Base-by-base conservation (phyloP, 2,329 filamentous ascomycete species). In the Diaporthe eres region DNA sequence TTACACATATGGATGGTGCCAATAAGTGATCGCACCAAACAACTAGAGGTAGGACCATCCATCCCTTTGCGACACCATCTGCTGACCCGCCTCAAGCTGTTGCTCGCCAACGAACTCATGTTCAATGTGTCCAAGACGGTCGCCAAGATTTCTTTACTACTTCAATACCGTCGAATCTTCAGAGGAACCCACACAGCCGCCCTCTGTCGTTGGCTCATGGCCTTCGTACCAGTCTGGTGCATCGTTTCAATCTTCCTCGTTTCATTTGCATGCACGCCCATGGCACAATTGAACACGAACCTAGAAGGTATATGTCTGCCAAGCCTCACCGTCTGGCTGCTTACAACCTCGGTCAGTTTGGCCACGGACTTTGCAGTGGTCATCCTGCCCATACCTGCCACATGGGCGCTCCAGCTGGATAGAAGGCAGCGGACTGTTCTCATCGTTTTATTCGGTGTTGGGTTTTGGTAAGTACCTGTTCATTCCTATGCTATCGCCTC, bases 151-250 rank as follows among this genome's bases (percentile, higher is more conserved):
- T 84, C 84, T 6, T 84, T 85, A 63, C 76, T 85, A 9, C 78
- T 85, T n/a, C 84, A 84, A 60, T 85, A 85, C 80, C 81, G 83
- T 2, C 83, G 84, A 31, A 83, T 86, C 31, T 85, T 86, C 72
- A 72, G 80, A 22, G 78, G 79, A n/a, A 71, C 73, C 1, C 74
- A 67, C 22, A 82, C 82, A 34, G 78, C 80, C 51, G 67, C 53
- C 12, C 55, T 80, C 9, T 81, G 80, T 31, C 71, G 79, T 4
- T 79, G 74, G 47, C 78, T 81, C 3, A 77, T 84, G 34, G 12
- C 73, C 42, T 81, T 83, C 60, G 74, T 84, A 19, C 34, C 67
- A n/a, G 61, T 75, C 25, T 84, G 82, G 82, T 80, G 80, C 22
- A 44, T 81, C 31, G 74, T 79, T 12, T 79, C 82, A 10, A 79